Conservation (phyloP, 306 rosid species). For the Prunus dulcis region DNA sequence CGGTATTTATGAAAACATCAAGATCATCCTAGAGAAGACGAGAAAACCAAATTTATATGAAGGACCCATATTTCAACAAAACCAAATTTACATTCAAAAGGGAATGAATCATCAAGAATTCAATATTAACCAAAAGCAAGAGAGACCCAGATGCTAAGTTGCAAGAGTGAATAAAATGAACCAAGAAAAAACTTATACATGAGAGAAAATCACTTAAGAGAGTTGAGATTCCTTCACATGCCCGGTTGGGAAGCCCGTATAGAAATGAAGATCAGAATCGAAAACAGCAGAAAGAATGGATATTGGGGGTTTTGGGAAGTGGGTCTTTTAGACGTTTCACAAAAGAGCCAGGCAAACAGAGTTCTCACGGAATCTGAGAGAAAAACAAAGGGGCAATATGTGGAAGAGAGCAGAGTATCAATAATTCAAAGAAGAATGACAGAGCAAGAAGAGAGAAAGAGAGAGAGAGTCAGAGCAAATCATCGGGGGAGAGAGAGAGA, state of each 20-base stretch:
- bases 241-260: neutral
- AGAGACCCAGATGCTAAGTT: constrained; percentile 21
- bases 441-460: neutral
- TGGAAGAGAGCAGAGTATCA: neutral
- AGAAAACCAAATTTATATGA: neutral
- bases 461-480: neutral
- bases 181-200: neutral
- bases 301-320: constrained; percentile 11
- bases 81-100: constrained; percentile 3
- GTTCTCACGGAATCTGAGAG: neutral
- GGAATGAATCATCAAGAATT: neutral
- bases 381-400: neutral
- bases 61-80: neutral
- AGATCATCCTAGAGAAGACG: neutral
- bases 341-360: neutral
- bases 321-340: neutral
- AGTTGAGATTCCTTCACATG: constrained; percentile 9
- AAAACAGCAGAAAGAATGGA: neutral
- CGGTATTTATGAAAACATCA: neutral
- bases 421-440: neutral
- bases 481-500: neutral
- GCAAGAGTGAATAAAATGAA: neutral
- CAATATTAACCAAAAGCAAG: neutral
- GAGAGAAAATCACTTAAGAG: neutral
- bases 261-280: constrained; percentile 10